A percentile compares a stretch with the other conserved stretches of the same genome.
These are phyloP conservation scores for Cordyceps javanica DNA, from an alignment of 2,329 filamentous ascomycete species.

Conservation along the genomic window DNA sequence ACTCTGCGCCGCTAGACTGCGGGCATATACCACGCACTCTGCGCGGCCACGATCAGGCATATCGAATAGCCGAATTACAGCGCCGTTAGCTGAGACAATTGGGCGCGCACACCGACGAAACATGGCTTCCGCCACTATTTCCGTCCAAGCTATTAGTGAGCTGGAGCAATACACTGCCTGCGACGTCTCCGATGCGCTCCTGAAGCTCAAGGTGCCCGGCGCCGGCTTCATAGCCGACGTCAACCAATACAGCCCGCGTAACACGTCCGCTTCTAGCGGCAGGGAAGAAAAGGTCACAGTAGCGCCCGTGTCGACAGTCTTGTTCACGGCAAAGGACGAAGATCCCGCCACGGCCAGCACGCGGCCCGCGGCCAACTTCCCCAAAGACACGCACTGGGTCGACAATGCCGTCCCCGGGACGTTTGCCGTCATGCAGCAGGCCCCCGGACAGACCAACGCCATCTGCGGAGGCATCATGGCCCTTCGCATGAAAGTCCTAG, in stretches of 20 bases:
- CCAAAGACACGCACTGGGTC: conserved; percentile 58
- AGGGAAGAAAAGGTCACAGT: conserved; percentile 29
- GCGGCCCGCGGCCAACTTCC: conserved; percentile 42
- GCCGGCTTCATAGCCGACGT: conserved; percentile 62
- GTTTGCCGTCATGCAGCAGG: conserved; percentile 62
- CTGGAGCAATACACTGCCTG: conserved; percentile 39
- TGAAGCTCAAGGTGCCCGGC: conserved; percentile 60
- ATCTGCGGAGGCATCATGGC: conserved; percentile 75
- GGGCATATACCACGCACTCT: background rate
- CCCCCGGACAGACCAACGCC: conserved; percentile 59
- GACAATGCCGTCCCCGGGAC: conserved; percentile 56
- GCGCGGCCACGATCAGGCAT: background rate
- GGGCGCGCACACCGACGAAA: background rate
- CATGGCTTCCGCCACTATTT: conserved; percentile 15
- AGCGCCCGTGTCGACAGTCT: conserved; percentile 53
- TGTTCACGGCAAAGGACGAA: conserved; percentile 55
- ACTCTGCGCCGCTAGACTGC: background rate
- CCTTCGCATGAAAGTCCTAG: conserved; percentile 56
- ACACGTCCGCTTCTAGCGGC: conserved; percentile 16
- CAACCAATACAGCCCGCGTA: conserved; percentile 24
- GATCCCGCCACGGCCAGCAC: conserved; percentile 16
- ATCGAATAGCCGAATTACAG: background rate
- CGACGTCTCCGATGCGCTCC: conserved; percentile 66
- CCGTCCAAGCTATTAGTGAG: conserved; percentile 19
- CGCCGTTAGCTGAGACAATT: background rate